Percentiles rank a stretch among this genome's conserved stretches.
These are phyloP conservation scores for Hansfordia pulvinata DNA, from an alignment of 2,329 filamentous ascomycete genomes.

Conservation along the genomic window DNA sequence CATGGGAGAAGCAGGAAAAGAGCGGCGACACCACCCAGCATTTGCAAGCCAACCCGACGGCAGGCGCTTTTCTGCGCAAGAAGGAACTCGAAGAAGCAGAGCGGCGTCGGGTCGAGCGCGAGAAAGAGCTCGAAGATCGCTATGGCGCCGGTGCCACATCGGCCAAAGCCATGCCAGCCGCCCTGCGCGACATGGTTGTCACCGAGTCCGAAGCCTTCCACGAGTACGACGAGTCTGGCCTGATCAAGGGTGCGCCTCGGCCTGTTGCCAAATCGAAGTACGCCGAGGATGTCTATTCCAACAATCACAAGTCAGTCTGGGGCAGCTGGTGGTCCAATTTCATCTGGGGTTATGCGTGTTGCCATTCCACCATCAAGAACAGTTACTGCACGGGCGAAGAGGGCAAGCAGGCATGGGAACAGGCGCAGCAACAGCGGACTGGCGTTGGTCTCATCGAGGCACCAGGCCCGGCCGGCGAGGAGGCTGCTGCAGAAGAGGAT, in stretches of 20 bases:
- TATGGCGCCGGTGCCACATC: constrained; percentile 76
- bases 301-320: constrained; percentile 90
- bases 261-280: constrained; percentile 80
- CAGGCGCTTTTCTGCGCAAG: constrained; percentile 72
- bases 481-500: constrained; percentile 18
- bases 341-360: constrained; percentile 92
- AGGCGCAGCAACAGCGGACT: constrained; percentile 49
- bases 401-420: constrained; percentile 69
- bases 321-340: constrained; percentile 97
- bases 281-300: constrained; percentile 69
- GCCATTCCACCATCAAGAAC: constrained; percentile 87
- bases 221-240: constrained; percentile 84
- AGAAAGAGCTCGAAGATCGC: constrained; percentile 62
- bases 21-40: constrained; percentile 69
- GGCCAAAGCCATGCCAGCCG: constrained; percentile 42
- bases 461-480: constrained; percentile 16
- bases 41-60: constrained; percentile 91
- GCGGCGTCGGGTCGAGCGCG: constrained; percentile 50
- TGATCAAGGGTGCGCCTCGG: constrained; percentile 77
- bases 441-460: constrained; percentile 27
- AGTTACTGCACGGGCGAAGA: constrained; percentile 94
- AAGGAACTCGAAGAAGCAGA: constrained; percentile 65
- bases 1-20: constrained; percentile 89
- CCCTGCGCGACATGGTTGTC: constrained; percentile 53
- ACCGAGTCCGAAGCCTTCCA: constrained; percentile 77